phyloP scores from a whole-genome alignment of 2,329 filamentous ascomycete species.

The Fusarium sp. region DNA sequence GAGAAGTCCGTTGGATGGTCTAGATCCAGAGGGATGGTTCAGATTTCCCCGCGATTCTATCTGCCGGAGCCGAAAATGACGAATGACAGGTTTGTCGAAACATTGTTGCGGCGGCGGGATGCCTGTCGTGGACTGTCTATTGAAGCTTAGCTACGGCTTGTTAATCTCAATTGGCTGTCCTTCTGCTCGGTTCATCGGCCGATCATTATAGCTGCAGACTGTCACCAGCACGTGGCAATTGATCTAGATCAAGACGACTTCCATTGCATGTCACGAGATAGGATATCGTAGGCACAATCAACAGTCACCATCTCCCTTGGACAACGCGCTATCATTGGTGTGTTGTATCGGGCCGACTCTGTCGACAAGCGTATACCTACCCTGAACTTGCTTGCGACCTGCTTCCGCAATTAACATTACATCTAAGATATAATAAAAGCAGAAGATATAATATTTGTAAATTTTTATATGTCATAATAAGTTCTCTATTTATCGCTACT shows the following conservation, averaged over 20 bases:
- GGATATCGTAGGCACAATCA: neutral
- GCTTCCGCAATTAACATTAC: neutral
- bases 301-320: rapidly evolving
- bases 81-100: neutral
- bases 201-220: neutral
- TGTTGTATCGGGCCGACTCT: neutral
- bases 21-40: neutral
- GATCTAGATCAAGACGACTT: neutral
- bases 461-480: neutral
- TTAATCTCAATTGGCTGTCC: neutral
- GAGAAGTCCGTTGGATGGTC: constrained; percentile 2
- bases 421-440: too few species aligned
- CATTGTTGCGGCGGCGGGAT: neutral
- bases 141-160: neutral
- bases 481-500: too few species aligned
- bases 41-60: constrained; percentile 5
- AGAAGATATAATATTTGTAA: too few species aligned
- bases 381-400: neutral
- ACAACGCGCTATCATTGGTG: neutral
- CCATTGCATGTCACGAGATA: neutral
- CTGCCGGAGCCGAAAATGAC: neutral
- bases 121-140: neutral
- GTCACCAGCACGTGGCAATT: neutral
- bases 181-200: neutral
- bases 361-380: neutral